These are phyloP conservation scores for Citrus glauca DNA, from an alignment of 345 rosid genomes.

Conservation along the genomic window DNA sequence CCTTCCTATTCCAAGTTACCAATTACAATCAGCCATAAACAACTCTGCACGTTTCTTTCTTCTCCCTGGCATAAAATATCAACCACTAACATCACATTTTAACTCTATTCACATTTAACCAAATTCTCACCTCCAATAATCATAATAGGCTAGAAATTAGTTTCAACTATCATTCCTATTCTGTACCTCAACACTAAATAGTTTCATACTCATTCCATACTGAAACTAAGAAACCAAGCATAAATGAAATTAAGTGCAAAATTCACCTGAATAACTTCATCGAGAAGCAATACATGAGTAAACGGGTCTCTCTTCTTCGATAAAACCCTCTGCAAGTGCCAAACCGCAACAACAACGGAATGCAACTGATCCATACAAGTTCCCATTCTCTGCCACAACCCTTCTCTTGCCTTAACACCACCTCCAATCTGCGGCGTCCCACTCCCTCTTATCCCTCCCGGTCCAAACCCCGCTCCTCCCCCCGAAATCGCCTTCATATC, in stretches of 20 bases:
- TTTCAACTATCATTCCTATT: neutral
- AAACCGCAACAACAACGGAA: conserved; percentile 75
- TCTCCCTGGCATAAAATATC: neutral
- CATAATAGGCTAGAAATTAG: neutral
- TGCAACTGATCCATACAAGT: conserved; percentile 85
- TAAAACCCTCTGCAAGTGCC: conserved; percentile 97
- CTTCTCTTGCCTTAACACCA: conserved; percentile 82
- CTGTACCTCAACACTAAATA: neutral
- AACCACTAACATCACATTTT: neutral
- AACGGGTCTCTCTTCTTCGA: conserved; percentile 98
- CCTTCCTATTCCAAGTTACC: neutral
- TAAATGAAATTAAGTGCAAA: neutral
- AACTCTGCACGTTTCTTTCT: neutral
- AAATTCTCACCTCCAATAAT: neutral
- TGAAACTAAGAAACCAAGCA: neutral
- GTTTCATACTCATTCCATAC: neutral
- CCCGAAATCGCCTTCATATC: conserved; percentile 87
- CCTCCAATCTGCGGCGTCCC: conserved; percentile 97
- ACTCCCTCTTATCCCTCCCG: conserved; percentile 90
- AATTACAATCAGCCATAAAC: neutral
- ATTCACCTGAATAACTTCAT: conserved; percentile 84
- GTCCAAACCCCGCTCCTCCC: conserved; percentile 57
- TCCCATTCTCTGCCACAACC: conserved; percentile 87
- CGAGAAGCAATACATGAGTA: conserved; percentile 86
- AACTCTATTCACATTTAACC: neutral